A percentile compares a stretch with the other conserved stretches of the same genome.
Evolutionary conservation across 257 asterid species (phyloP).

Genomic region (Cordia subcordata): DNA sequence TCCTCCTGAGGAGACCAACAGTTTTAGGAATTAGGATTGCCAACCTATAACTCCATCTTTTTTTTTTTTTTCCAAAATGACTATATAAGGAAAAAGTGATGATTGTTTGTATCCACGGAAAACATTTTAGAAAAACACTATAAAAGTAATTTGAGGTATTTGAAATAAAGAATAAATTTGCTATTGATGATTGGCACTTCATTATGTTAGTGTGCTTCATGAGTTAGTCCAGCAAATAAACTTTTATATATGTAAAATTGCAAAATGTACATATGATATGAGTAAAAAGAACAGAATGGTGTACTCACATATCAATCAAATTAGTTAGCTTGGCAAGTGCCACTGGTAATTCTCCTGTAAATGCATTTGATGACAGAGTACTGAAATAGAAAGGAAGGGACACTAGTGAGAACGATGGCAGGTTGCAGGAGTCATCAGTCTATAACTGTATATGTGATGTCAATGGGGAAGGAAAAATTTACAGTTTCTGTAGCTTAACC

Average conservation of each 20-base stretch:
- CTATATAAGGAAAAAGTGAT: neutral
- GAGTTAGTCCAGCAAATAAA: neutral
- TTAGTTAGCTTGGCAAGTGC: constrained; percentile 56
- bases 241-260: neutral
- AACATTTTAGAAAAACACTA: neutral
- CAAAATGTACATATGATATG: neutral
- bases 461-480: constrained; percentile 18
- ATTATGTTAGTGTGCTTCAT: neutral
- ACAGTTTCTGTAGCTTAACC: constrained; percentile 73
- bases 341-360: constrained; percentile 60
- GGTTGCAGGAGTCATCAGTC: neutral
- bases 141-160: neutral
- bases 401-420: constrained; percentile 7
- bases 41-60: neutral
- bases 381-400: constrained; percentile 29
- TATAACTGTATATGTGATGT: constrained; percentile 2
- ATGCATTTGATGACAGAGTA: constrained; percentile 64
- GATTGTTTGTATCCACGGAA: neutral
- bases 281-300: neutral
- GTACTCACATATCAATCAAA: constrained; percentile 68
- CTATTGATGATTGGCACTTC: no score
- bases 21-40: neutral
- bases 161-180: no score
- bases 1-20: constrained; percentile 45
- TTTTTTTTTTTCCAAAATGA: neutral